Conservation (phyloP, 1,139 yeast genomes). For the Pichia sp. region DNA sequence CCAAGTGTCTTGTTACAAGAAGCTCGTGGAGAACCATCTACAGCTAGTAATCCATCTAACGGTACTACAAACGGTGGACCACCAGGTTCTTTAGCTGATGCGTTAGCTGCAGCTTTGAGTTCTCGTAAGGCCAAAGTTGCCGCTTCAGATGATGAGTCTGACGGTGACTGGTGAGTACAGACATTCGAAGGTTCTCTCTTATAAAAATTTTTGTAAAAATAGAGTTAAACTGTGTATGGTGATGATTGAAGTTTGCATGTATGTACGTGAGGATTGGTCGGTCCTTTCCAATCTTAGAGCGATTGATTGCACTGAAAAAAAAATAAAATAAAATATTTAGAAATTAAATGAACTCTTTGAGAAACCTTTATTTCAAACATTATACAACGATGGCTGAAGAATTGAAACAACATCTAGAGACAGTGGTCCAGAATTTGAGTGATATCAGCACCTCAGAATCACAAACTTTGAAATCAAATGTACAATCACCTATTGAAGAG, state of each 20-base stretch:
- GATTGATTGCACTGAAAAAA: not conserved
- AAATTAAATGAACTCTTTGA: too few species aligned
- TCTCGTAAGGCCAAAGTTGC: constrained; percentile 78
- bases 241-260: too few species aligned
- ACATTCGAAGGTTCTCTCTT: constrained; percentile 26
- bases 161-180: constrained; percentile 50
- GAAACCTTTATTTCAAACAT: not conserved
- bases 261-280: too few species aligned
- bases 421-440: not conserved
- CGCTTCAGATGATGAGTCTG: constrained; percentile 80
- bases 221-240: too few species aligned
- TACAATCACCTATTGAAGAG: constrained; percentile 46
- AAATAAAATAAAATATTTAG: not conserved
- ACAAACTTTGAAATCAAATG: constrained; percentile 16
- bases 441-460: not conserved
- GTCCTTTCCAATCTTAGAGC: too few species aligned
- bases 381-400: constrained; percentile 76
- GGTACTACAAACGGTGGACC: constrained; percentile 33
- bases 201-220: not conserved
- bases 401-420: constrained; percentile 32
- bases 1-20: constrained; percentile 70
- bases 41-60: constrained; percentile 26
- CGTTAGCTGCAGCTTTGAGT: constrained; percentile 72
- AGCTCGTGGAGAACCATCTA: constrained; percentile 49
- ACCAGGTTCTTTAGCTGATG: constrained; percentile 43